Base-by-base conservation (phyloP, 140 eudicot species). In the Cichorium intybus region DNA sequence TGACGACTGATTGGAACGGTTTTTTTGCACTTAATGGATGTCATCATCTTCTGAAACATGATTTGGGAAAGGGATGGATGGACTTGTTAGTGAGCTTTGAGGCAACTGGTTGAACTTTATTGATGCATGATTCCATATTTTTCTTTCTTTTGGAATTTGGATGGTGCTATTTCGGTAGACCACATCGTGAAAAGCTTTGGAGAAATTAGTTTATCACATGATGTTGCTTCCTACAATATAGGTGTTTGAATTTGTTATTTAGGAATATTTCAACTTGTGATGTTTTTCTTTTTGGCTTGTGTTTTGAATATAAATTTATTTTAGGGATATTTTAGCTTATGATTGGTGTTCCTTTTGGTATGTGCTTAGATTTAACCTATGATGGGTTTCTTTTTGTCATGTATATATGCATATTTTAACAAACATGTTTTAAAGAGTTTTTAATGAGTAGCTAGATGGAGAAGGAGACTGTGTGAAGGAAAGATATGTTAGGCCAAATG, bases 1-100 rank as follows among this genome's bases (percentile, higher is more conserved):
- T 18, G 49, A 45, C 7, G 70, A 46, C 60, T 22, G 29, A 17
- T 21, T 69, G 75, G 75, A 60, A 34, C 12, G 35, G 49, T 68
- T 68, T 69, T 69, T 56, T 63, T 17, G 24, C 17, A 39, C 46
- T 45, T n/a, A n/a, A n/a, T n/a, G n/a, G n/a, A n/a, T n/a, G n/a
- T n/a, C n/a, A n/a, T n/a, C n/a, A n/a, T n/a, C 50, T 28, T n/a
- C 7, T 51, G 51, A 56, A 69, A 50, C 49, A 57, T 10, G 58
- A 7, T 46, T 35, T 52, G 71, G 5, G 14, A 33, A 54, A 54
- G 56, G 51, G 24, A 33, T 27, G 37, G 15, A 56, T 20, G 20
- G 46, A 50, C 24, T 14, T 56, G 16, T 18, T 27, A 29, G 60
- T 48, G 24, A 70, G 10, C 45, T 29, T 60, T 60, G 61, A 35